Conservation (phyloP, 208 protist genomes). For the Leishmania major region DNA sequence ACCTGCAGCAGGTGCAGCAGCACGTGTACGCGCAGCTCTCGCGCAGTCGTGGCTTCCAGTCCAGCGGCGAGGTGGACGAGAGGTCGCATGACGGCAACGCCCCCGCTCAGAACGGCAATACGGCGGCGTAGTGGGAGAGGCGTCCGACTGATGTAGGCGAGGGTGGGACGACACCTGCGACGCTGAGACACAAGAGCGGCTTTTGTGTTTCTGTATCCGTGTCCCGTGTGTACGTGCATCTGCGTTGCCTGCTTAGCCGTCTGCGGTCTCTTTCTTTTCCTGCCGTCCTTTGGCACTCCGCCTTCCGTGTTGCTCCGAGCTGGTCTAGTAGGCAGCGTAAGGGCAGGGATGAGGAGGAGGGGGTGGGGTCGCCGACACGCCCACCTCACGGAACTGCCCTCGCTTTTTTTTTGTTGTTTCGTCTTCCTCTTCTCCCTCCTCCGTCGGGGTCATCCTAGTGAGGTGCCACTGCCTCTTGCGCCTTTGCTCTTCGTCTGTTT, state of each 20-base stretch:
- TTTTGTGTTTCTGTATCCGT: background rate
- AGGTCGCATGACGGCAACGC: background rate
- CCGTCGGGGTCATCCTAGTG: background rate
- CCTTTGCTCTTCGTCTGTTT: background rate
- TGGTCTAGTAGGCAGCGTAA: background rate
- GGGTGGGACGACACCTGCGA: background rate
- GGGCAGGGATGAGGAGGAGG: background rate
- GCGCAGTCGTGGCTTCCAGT: constrained; percentile 29
- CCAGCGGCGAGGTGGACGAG: background rate
- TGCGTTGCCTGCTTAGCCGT: background rate
- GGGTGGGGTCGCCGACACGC: background rate
- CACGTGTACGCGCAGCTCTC: constrained; percentile 37
- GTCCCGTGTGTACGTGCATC: background rate
- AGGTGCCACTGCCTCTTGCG: background rate
- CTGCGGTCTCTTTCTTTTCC: background rate
- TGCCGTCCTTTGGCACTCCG: background rate
- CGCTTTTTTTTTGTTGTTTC: background rate
- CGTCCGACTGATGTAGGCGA: background rate
- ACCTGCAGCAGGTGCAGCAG: constrained; percentile 29
- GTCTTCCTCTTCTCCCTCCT: background rate
- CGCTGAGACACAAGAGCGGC: background rate
- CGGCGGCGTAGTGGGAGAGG: background rate
- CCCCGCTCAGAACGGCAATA: background rate
- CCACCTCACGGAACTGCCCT: background rate
- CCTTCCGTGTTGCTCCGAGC: background rate